These are phyloP conservation scores for Phytophthora pinifolia DNA, from an alignment of 352 stramenopile species.

Conservation along the genomic window DNA sequence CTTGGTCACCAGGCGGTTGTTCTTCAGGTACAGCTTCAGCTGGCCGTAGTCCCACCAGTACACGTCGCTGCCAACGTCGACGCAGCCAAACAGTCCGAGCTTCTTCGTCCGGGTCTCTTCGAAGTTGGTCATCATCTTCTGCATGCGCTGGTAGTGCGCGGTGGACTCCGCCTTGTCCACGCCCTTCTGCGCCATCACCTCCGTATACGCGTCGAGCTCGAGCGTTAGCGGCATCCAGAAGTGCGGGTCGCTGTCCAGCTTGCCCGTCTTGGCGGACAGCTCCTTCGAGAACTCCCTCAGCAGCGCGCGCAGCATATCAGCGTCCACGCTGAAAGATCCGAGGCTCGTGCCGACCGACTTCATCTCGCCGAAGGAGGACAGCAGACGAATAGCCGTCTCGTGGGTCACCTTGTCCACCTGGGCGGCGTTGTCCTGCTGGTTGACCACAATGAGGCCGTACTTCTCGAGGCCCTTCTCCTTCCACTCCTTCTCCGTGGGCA, in stretches of 20 bases:
- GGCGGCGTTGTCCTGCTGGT: constrained; percentile 89
- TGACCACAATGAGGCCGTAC: constrained; percentile 98
- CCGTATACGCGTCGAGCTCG: constrained; percentile 88
- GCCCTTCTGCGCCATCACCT: constrained; percentile 96
- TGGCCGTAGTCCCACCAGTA: constrained; percentile 99
- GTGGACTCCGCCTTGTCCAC: constrained; percentile 65
- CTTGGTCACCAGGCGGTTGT: constrained; percentile 95
- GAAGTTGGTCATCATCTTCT: constrained; percentile 89
- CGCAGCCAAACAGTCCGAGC: constrained; percentile 95
- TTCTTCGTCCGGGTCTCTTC: constrained; percentile 55
- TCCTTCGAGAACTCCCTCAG: constrained; percentile 92
- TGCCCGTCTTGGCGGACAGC: constrained; percentile 89
- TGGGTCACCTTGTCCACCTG: constrained; percentile 99
- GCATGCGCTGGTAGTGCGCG: constrained; percentile 93
- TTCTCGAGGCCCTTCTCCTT: constrained; percentile 96
- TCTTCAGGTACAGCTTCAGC: constrained; percentile 97
- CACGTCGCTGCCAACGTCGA: constrained; percentile 96
- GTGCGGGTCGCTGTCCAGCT: constrained; percentile 97
- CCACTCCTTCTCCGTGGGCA: constrained; percentile 95
- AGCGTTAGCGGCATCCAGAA: constrained; percentile 99
- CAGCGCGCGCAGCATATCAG: constrained; percentile 92
- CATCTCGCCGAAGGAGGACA: constrained; percentile 93
- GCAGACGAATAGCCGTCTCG: constrained; percentile 93
- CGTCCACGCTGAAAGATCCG: constrained; percentile 95
- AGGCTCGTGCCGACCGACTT: constrained; percentile 95